Base-by-base conservation (phyloP, 768 basidiomycete genomes). In the Boletellus sp. region DNA sequence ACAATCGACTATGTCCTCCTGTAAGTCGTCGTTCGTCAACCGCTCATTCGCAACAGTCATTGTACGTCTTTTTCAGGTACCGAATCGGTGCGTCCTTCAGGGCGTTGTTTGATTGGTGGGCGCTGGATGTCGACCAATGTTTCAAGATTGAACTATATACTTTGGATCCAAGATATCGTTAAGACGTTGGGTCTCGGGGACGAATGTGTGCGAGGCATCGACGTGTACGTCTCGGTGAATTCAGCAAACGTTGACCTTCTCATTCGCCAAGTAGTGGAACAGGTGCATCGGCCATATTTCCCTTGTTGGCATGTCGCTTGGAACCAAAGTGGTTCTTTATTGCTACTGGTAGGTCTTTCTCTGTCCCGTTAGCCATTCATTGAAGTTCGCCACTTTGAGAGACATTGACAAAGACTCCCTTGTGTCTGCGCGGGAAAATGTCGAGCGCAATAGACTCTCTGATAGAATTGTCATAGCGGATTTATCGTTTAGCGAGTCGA, bases 211-310 rank as follows among this genome's bases (percentile, higher is more conserved):
- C 68, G 65, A 8, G 87, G 84, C 0, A 64, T 90, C 12, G 91
- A 94, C 58, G 78, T 94, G 93, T 93, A 63, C 45, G 83, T 43
- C 7, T 47, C 12, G 6, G 40, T 6, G 2, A 24, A 13, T 40
- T 28, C 26, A 1, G 11, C 23, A 46, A 13, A 22, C 22, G n/a
- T 33, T 58, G 33, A 34, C 28, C 31, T 13, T 32, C 39, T 54
- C 32, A 46, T 23, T 4, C 2, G 26, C 15, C 10, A 23, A 19
- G 16, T 54, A 91, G 92, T 34, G 95, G 95, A 19, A 95, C 94
- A 8, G 95, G 95, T 0, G 85, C 93, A 7, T 90, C 90, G 0
- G 87, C 83, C 1, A 91, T 98, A 48, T 98, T 96, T 56, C 86
- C 94, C 0, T 72, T 97, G 1, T 73, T 98, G 0, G 80, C 75